phyloP scores from a whole-genome alignment of 331 rosid genomes.

The Quercus tomentella region DNA sequence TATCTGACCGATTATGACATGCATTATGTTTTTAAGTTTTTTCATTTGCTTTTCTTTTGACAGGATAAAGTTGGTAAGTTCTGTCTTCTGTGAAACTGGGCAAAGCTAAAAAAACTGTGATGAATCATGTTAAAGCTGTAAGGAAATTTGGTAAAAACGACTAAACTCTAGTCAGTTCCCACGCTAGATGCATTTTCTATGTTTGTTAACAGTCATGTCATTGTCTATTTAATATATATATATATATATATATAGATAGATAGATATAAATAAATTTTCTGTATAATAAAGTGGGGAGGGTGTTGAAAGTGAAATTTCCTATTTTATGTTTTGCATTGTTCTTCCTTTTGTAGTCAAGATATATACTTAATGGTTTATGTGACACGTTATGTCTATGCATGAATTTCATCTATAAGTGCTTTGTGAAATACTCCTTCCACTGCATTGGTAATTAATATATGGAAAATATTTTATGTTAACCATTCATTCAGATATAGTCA shows the following conservation, averaged over 20 bases:
- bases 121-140: constrained; percentile 36
- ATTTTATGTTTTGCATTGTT: neutral
- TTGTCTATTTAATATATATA: neutral
- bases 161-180: constrained; percentile 4
- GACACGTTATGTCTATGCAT: too few species aligned
- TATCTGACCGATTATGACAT: neutral
- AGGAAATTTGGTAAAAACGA: constrained; percentile 30
- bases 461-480: neutral
- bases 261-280: neutral
- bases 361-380: neutral
- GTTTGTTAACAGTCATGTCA: neutral
- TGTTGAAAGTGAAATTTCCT: neutral
- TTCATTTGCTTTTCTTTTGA: constrained; percentile 25
- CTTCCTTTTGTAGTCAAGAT: neutral
- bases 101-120: constrained; percentile 17
- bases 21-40: constrained; percentile 1
- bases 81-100: constrained; percentile 43
- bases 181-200: neutral
- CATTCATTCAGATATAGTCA: neutral
- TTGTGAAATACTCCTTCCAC: neutral
- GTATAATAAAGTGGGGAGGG: neutral
- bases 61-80: constrained; percentile 99
- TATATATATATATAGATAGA: neutral
- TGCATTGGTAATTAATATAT: neutral
- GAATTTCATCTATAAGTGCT: neutral